These are phyloP conservation scores for Carex cristatella DNA, from an alignment of 176 grass and related monocot species.

Conservation along the genomic window DNA sequence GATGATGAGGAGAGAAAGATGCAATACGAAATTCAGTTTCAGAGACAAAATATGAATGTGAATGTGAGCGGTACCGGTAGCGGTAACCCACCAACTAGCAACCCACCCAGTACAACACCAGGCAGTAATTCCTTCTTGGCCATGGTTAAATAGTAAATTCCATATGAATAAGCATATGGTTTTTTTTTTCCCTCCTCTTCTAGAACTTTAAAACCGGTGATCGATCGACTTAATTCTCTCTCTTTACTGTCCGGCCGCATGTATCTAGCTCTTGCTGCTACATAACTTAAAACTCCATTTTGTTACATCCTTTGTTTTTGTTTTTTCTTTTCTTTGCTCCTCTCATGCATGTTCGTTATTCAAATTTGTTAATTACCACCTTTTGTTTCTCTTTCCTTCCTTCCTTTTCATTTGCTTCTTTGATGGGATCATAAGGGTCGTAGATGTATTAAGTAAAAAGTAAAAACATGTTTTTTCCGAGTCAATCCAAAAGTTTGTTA, in stretches of 20 bases:
- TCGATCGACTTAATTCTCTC: neutral
- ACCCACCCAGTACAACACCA: constrained; percentile 35
- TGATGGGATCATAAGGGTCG: constrained; percentile 7
- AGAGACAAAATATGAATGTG: constrained; percentile 36
- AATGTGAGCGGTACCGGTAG: constrained; percentile 25
- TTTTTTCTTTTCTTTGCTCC: constrained; percentile 10
- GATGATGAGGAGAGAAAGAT: constrained; percentile 57
- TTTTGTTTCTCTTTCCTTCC: constrained; percentile 35
- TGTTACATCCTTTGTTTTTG: neutral
- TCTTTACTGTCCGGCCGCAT: constrained; percentile 39
- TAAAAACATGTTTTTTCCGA: constrained; percentile 11
- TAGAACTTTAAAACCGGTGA: constrained; percentile 15
- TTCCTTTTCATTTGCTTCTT: constrained; percentile 39
- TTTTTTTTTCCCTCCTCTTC: constrained; percentile 18
- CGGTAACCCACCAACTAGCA: constrained; percentile 28
- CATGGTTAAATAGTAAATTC: constrained; percentile 72
- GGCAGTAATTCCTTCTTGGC: constrained; percentile 81
- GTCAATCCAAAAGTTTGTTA: constrained; percentile 47
- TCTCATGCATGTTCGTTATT: constrained; percentile 30
- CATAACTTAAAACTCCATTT: constrained; percentile 38
- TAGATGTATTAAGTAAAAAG: constrained; percentile 26
- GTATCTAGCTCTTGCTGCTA: constrained; percentile 53
- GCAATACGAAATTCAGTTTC: constrained; percentile 93
- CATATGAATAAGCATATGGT: constrained; percentile 18
- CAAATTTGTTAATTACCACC: constrained; percentile 28